Conservation (phyloP, 192 early-diverging fungal species). For the Umbelopsis vinacea region DNA sequence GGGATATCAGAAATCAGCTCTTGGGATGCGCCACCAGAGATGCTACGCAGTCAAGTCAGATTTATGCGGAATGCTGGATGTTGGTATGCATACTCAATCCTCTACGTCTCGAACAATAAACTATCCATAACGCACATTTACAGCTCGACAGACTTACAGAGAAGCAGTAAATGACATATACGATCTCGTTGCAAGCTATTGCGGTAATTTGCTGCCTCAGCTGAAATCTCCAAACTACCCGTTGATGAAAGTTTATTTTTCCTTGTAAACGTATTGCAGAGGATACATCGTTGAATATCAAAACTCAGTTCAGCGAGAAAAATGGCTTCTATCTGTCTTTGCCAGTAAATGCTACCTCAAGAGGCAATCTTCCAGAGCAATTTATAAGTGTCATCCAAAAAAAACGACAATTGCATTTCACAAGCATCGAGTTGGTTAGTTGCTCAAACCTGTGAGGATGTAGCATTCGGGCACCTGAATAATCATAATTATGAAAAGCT, state of each 20-base stretch:
- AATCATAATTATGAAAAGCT: conserved; percentile 41
- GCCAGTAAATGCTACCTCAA: conserved; percentile 46
- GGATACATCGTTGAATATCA: conserved; percentile 61
- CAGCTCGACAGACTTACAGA: conserved; percentile 77
- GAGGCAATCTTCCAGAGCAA: conserved; percentile 55
- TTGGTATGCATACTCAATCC: conserved; percentile 52
- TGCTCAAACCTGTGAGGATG: not conserved
- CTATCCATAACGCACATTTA: not conserved
- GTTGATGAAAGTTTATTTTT: not conserved
- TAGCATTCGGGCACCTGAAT: not conserved
- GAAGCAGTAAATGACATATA: conserved; percentile 76
- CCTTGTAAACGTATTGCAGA: conserved; percentile 38
- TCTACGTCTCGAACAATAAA: not conserved
- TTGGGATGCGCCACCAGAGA: conserved; percentile 80
- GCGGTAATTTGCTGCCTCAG: conserved; percentile 33
- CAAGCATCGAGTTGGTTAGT: conserved; percentile 76
- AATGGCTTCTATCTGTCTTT: conserved; percentile 67
- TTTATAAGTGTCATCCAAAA: conserved; percentile 79
- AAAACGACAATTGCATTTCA: conserved; percentile 66
- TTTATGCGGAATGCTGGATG: conserved; percentile 84
- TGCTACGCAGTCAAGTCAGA: conserved; percentile 88
- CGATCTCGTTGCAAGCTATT: conserved; percentile 57
- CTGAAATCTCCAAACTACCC: conserved; percentile 23
- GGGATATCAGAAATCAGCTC: conserved; percentile 68
- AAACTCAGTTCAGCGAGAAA: conserved; percentile 63